A percentile compares a stretch with the other conserved stretches of the same genome.
Conservation (phyloP, 805 yeast genomes). For the Clavispora fructus region DNA sequence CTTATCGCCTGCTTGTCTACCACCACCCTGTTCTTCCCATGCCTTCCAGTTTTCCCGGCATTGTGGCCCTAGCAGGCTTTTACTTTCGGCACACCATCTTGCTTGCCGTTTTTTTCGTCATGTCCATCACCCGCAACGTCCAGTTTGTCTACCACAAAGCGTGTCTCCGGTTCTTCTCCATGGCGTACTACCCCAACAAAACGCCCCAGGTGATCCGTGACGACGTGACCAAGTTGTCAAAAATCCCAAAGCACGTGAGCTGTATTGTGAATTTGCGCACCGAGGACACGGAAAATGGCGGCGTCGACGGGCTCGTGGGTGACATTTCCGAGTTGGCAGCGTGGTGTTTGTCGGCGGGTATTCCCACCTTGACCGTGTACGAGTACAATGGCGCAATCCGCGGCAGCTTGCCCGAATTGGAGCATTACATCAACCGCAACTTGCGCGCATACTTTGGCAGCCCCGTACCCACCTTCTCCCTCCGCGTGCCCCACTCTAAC, state of each 20-base stretch:
- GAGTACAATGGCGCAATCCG: conserved; percentile 68
- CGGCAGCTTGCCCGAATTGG: conserved; percentile 41
- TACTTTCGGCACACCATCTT: conserved; percentile 12
- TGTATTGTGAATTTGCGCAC: conserved; percentile 69
- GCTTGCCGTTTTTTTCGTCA: conserved; percentile 50
- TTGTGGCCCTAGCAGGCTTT: conserved; percentile 2
- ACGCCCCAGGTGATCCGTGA: conserved; percentile 83
- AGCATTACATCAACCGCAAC: conserved; percentile 51
- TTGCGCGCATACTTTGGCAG: conserved; percentile 72
- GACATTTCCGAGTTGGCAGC: conserved; percentile 73
- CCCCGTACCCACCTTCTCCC: conserved; percentile 55
- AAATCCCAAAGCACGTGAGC: conserved; percentile 74
- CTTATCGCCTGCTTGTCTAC: not conserved
- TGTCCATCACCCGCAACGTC: conserved; percentile 50
- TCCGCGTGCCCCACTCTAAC: conserved; percentile 67
- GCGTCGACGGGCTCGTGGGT: conserved; percentile 72
- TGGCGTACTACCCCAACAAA: conserved; percentile 59
- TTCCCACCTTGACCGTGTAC: conserved; percentile 64
- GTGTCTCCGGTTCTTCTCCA: conserved; percentile 51
- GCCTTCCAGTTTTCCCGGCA: not conserved
- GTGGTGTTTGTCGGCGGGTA: conserved; percentile 91
- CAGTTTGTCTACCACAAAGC: conserved; percentile 49
- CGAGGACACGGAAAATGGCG: conserved; percentile 85
- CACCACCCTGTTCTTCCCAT: conserved; percentile 17
- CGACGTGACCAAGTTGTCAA: conserved; percentile 67